Conservation (phyloP, 768 basidiomycete genomes). For the Calocybe cyanea region DNA sequence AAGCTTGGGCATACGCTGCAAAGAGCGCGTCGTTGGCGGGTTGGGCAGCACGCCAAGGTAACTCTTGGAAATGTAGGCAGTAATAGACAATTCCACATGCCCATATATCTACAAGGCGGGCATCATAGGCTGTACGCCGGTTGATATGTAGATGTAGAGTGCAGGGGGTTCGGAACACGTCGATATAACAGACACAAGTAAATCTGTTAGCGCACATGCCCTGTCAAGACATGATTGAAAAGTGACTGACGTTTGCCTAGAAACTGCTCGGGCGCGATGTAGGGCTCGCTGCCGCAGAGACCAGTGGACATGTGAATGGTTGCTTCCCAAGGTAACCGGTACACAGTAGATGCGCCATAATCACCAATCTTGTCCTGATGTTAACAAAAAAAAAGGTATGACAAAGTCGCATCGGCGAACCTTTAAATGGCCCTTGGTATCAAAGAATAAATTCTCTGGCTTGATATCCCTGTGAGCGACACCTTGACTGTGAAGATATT, state of each 20-base stretch:
- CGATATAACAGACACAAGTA: conserved; percentile 22
- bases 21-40: conserved; percentile 70
- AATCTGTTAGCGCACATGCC: conserved; percentile 33
- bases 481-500: conserved; percentile 92
- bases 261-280: conserved; percentile 98
- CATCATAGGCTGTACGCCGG: conserved; percentile 80
- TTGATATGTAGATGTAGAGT: conserved; percentile 3
- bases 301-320: conserved; percentile 97
- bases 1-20: conserved; percentile 65
- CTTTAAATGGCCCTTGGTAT: conserved; percentile 90
- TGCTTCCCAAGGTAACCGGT: conserved; percentile 95
- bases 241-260: conserved; percentile 83
- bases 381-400: not conserved
- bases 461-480: conserved; percentile 98
- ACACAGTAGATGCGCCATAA: conserved; percentile 98
- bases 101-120: conserved; percentile 97
- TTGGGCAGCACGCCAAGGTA: conserved; percentile 97
- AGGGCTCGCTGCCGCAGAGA: conserved; percentile 95
- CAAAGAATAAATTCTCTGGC: conserved; percentile 96
- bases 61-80: conserved; percentile 96
- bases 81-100: conserved; percentile 97
- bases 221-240: conserved; percentile 26
- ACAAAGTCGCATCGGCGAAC: conserved; percentile 33
- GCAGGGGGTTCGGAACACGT: conserved; percentile 6
- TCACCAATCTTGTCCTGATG: conserved; percentile 77